Conservation (phyloP, 768 basidiomycete genomes). For the Russula brevipes region DNA sequence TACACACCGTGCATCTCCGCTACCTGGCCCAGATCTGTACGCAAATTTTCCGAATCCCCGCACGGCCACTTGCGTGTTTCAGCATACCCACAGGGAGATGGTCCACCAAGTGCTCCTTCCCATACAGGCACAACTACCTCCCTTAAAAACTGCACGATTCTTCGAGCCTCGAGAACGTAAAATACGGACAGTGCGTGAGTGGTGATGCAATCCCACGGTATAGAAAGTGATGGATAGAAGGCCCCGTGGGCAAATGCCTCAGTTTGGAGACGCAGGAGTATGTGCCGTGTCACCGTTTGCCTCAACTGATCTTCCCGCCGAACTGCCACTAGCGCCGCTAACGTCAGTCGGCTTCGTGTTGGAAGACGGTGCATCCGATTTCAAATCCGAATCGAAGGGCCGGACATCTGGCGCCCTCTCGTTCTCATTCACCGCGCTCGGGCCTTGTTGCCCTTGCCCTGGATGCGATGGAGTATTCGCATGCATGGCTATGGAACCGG, state of each 20-base stretch:
- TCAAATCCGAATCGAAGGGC: conserved; percentile 10
- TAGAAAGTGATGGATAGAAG: not conserved
- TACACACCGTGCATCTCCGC: not conserved
- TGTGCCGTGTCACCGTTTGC: conserved; percentile 5
- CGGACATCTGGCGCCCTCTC: conserved; percentile 11
- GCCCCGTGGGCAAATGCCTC: not conserved
- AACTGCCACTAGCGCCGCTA: conserved; percentile 14
- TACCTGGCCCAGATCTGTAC: not conserved
- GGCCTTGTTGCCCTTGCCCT: conserved; percentile 7
- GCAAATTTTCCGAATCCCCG: not conserved
- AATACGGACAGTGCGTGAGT: not conserved
- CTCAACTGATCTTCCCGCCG: conserved; percentile 1
- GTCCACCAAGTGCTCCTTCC: not conserved
- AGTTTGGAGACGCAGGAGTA: not conserved
- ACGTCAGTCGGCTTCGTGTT: conserved; percentile 16
- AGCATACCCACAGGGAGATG: not conserved
- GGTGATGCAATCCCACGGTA: conserved; percentile 9
- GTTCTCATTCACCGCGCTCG: not conserved
- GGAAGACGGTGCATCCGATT: conserved; percentile 8
- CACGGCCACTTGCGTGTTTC: not conserved
- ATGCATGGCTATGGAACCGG: conserved; percentile 5
- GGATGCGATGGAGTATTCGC: conserved; percentile 5
- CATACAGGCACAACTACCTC: not conserved
- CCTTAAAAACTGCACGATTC: conserved; percentile 1
- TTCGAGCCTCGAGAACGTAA: conserved; percentile 1